These are phyloP conservation scores for Talaromyces sp. DNA, from an alignment of 2,329 filamentous ascomycete species.

Conservation along the genomic window DNA sequence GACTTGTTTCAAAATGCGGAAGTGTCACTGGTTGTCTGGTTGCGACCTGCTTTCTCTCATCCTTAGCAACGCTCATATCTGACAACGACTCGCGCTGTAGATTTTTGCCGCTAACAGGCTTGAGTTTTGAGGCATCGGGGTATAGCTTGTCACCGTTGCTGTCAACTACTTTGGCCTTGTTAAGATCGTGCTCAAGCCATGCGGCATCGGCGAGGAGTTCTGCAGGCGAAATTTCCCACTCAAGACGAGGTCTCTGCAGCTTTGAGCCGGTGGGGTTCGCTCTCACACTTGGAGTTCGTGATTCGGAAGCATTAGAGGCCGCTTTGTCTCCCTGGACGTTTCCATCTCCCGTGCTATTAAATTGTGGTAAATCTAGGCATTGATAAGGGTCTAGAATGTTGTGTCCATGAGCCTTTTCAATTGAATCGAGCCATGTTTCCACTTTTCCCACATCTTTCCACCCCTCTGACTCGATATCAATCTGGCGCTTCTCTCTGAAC, in stretches of 20 bases:
- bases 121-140: slow-evolving; percentile 22
- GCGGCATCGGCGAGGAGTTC: slow-evolving; percentile 85
- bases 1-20: slow-evolving; percentile 34
- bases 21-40: slow-evolving; percentile 20
- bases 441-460: slow-evolving; percentile 71
- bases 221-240: slow-evolving; percentile 77
- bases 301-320: slow-evolving; percentile 19
- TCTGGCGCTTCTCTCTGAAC: slow-evolving; percentile 66
- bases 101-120: slow-evolving; percentile 15
- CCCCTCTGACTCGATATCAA: slow-evolving; percentile 69
- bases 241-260: slow-evolving; percentile 65
- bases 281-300: slow-evolving; percentile 38
- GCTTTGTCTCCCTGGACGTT: slow-evolving; percentile 16
- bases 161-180: slow-evolving; percentile 78
- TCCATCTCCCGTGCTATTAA: slow-evolving; percentile 23
- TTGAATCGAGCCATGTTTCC: slow-evolving; percentile 67
- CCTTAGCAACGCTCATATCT: slow-evolving; percentile 9
- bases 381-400: slow-evolving; percentile 42
- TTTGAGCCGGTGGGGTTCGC: slow-evolving; percentile 47
- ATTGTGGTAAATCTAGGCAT: slow-evolving; percentile 39
- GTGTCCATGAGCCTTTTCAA: slow-evolving; percentile 47
- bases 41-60: background rate
- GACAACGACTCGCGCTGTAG: slow-evolving; percentile 12
- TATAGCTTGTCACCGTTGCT: slow-evolving; percentile 68
- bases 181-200: slow-evolving; percentile 78